Conservation (phyloP, 2,329 filamentous ascomycete genomes). For the Claviceps cyperi region DNA sequence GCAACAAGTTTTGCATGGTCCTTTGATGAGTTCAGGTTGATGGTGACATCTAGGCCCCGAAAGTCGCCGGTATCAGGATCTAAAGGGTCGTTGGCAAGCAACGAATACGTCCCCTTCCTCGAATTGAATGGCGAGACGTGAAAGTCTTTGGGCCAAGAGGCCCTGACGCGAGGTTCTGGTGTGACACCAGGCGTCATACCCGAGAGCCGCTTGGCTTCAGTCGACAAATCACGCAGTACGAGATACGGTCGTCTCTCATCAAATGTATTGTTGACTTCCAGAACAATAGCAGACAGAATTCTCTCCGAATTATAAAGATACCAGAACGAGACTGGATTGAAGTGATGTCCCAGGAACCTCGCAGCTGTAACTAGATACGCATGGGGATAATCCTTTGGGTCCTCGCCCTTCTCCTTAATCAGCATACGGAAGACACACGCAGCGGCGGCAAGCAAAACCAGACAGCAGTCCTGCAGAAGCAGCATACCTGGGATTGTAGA, state of each 20-base stretch:
- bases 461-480: slow-evolving; percentile 6
- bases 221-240: slow-evolving; percentile 13
- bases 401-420: slow-evolving; percentile 31
- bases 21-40: slow-evolving; percentile 47
- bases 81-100: slow-evolving; percentile 33
- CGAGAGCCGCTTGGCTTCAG: slow-evolving; percentile 9
- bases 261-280: slow-evolving; percentile 68
- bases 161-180: slow-evolving; percentile 23
- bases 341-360: slow-evolving; percentile 53
- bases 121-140: slow-evolving; percentile 66
- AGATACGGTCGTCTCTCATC: slow-evolving; percentile 43
- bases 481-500: slow-evolving; percentile 38
- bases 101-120: slow-evolving; percentile 38
- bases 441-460: slow-evolving; percentile 7
- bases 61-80: slow-evolving; percentile 21
- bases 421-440: neutral
- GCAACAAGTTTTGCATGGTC: slow-evolving; percentile 46
- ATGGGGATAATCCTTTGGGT: slow-evolving; percentile 45
- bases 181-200: neutral
- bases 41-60: slow-evolving; percentile 39
- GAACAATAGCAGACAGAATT: slow-evolving; percentile 46
- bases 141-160: slow-evolving; percentile 54
- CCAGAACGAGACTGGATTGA: slow-evolving; percentile 69
- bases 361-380: slow-evolving; percentile 60
- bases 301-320: slow-evolving; percentile 52